Evolutionary conservation across 2,329 filamentous ascomycete genomes (phyloP).

Genomic region (Colletotrichum cereale): DNA sequence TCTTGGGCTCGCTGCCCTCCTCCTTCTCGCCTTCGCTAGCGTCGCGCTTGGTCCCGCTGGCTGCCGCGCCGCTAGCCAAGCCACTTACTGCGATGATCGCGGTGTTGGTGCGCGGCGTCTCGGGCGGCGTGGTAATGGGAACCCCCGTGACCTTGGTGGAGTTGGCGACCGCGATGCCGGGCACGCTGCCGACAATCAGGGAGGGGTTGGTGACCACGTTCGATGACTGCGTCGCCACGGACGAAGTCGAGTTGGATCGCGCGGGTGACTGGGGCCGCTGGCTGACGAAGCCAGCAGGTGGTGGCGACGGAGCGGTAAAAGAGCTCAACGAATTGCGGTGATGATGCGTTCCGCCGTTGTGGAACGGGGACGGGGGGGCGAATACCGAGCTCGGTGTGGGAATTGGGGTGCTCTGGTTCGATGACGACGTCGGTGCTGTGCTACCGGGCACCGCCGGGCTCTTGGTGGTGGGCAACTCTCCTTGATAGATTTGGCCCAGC

Average conservation of each 20-base stretch:
- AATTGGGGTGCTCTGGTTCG: conserved; percentile 76
- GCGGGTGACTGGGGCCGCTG: conserved; percentile 82
- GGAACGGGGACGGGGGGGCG: conserved; percentile 71
- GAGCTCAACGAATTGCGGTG: conserved; percentile 71
- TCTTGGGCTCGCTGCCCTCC: conserved; percentile 70
- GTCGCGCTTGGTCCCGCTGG: conserved; percentile 66
- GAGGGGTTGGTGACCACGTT: conserved; percentile 81
- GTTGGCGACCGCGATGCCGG: conserved; percentile 80
- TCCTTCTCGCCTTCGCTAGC: conserved; percentile 67
- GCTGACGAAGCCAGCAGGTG: conserved; percentile 68
- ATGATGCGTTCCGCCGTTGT: conserved; percentile 61
- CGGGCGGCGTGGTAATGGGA: conserved; percentile 88
- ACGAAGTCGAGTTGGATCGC: conserved; percentile 87
- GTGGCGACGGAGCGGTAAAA: conserved; percentile 69
- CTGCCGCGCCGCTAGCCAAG: conserved; percentile 43
- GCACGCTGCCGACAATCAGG: conserved; percentile 81
- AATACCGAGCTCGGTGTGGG: conserved; percentile 76
- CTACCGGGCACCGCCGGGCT: conserved; percentile 50
- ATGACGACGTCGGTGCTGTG: conserved; percentile 53
- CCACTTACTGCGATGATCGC: conserved; percentile 42
- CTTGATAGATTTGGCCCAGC: conserved; percentile 84
- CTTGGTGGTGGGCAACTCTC: conserved; percentile 69
- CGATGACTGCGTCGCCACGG: conserved; percentile 76
- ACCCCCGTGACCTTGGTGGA: conserved; percentile 73
- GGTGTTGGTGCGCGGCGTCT: conserved; percentile 78